Evolutionary conservation across 306 rosid species (phyloP), one percentile per base, ranked within the genome.

Genomic region (Lathyrus tuberosus): DNA sequence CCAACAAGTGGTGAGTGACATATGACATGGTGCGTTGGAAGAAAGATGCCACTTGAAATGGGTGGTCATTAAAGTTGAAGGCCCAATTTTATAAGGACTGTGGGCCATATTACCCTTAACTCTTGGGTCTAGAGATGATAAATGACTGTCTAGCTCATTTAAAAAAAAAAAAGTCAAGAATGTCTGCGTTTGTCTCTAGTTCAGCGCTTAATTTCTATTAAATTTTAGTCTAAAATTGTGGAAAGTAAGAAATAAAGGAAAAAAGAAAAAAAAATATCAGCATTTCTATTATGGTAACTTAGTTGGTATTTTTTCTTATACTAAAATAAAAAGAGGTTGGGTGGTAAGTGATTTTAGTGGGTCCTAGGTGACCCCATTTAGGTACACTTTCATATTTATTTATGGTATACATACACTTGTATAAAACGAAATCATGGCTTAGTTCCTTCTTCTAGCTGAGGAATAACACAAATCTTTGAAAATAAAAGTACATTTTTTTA

Each of bases 71-170:
- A 59, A 51, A 18, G 52, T 65, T 9, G 16, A 28, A 73, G 69
- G 80, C 72, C 81, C 75, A 70, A 72, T 38, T 18, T 20, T 6
- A 61, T 13, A 10, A 57, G 37, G 5, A 15, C 16, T 48, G 78
- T 75, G 72, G 90, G 86, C 42, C 84, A 75, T 15, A 22, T 46
- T 12, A 30, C 35, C 81, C 83, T 69, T 10, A 13, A 58, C 6
- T 67, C 12, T 18, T 15, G 73, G 38, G 26, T 35, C 69, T 47
- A 30, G 8, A 49, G 7, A 22, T 59, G 63, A n/a, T 46, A 71
- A 56, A 4, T 30, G 20, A 35, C 16, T 2, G 13, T 49, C 8
- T 31, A 59, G 12, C 52, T 44, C 26, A 73, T 13, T 38, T 51
- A 33, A 42, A 43, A 5, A 33, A 42, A 43, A 5, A 22, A 11